These are phyloP conservation scores for Kluyveromyces siamensis DNA, from an alignment of 805 yeast genomes.

Conservation along the genomic window DNA sequence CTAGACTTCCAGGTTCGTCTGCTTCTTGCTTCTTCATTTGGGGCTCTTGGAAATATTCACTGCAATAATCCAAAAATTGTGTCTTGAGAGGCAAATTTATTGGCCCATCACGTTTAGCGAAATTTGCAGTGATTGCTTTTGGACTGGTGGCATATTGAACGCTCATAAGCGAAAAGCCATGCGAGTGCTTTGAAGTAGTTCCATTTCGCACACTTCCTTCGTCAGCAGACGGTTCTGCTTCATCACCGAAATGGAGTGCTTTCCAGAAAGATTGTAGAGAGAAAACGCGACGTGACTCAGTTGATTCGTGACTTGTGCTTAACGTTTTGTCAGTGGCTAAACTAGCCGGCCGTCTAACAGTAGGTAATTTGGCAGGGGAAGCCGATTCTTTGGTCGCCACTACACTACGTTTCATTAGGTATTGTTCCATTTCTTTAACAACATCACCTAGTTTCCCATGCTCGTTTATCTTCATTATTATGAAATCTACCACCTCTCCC, in stretches of 20 bases:
- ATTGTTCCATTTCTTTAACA: constrained; percentile 57
- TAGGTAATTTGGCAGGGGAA: constrained; percentile 4
- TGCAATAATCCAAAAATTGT: constrained; percentile 60
- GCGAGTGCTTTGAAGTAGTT: constrained; percentile 1
- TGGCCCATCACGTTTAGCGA: constrained; percentile 22
- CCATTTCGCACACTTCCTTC: constrained; percentile 1
- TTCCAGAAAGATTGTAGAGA: constrained; percentile 25
- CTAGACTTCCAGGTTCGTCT: constrained; percentile 89
- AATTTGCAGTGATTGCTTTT: constrained; percentile 52
- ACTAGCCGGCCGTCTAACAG: constrained; percentile 5
- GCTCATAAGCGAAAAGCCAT: constrained; percentile 17
- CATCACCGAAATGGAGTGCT: constrained; percentile 18
- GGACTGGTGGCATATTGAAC: constrained; percentile 36
- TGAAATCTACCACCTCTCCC: constrained; percentile 63
- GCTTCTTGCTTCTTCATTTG: constrained; percentile 78
- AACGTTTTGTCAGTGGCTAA: background rate
- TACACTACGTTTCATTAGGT: constrained; percentile 42
- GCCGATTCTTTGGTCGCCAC: constrained; percentile 9
- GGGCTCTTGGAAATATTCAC: constrained; percentile 94
- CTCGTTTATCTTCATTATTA: constrained; percentile 45
- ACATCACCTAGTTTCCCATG: constrained; percentile 53
- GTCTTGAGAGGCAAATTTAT: constrained; percentile 45
- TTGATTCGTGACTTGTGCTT: background rate
- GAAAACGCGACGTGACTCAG: constrained; percentile 11
- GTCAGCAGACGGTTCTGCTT: constrained; percentile 22